phyloP scores from a whole-genome alignment of 441 rosid genomes.

The Jatropha podagrica region DNA sequence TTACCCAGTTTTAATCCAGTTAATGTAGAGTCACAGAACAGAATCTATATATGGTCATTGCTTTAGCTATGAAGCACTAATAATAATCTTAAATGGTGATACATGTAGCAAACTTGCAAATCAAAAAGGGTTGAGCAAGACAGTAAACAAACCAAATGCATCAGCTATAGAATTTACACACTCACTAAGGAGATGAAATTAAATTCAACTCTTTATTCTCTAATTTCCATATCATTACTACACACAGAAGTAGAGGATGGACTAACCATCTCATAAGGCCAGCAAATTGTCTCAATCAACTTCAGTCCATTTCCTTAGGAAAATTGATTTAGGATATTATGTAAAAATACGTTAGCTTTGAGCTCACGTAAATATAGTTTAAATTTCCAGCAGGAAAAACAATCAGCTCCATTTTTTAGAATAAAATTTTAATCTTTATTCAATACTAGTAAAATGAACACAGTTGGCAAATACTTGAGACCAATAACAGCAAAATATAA shows the following conservation, averaged over 20 bases:
- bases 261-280: background rate
- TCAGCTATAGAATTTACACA: background rate
- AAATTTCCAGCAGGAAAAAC: background rate
- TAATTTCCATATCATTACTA: background rate
- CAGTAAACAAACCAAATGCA: background rate
- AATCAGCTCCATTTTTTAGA: background rate
- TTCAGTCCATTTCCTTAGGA: background rate
- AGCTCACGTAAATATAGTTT: background rate
- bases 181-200: background rate
- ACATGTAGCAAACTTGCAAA: background rate
- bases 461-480: background rate
- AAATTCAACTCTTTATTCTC: background rate
- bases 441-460: background rate
- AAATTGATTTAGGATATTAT: background rate
- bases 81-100: background rate
- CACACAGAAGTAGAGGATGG: conserved; percentile 4
- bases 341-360: background rate
- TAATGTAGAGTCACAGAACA: background rate
- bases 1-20: background rate
- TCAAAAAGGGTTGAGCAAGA: background rate
- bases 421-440: background rate
- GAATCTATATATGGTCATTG: background rate
- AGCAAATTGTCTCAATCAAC: background rate
- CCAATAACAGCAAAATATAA: background rate
- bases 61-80: background rate